Evolutionary conservation across 2,329 filamentous ascomycete species (phyloP).

Genomic region (Dichotomopilus funicola): DNA sequence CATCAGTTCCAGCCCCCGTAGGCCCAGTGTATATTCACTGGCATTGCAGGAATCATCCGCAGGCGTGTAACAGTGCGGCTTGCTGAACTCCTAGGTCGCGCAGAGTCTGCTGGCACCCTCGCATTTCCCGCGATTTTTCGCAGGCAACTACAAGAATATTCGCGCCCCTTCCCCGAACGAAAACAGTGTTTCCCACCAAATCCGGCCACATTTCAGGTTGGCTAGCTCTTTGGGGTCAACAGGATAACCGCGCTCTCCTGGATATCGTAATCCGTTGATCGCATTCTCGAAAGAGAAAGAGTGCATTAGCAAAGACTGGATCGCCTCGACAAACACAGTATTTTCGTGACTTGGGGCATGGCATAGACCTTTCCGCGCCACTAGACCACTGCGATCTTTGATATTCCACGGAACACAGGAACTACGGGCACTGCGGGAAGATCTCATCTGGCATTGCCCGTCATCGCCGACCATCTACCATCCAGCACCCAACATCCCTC

Average conservation of each 20-base stretch:
- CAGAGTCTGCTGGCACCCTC: conserved; percentile 5
- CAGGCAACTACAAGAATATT: too few relatives aligned
- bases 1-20: conserved; percentile 22
- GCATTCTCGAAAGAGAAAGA: conserved; percentile 1
- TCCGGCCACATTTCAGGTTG: too few relatives aligned
- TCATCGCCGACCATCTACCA: neutral
- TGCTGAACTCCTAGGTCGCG: conserved; percentile 3
- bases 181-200: too few relatives aligned
- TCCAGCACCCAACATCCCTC: neutral
- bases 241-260: conserved; percentile 4
- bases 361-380: conserved; percentile 17
- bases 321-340: conserved; percentile 8
- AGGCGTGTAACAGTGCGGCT: neutral
- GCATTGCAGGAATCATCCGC: neutral
- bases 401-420: too few relatives aligned
- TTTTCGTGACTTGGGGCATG: conserved; percentile 20
- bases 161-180: too few relatives aligned
- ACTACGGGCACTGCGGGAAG: too few relatives aligned
- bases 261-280: conserved; percentile 19
- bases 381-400: conserved; percentile 9
- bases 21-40: conserved; percentile 12
- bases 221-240: neutral
- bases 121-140: neutral
- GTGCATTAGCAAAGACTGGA: conserved; percentile 4
- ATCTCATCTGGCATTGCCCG: too few relatives aligned